phyloP scores from a whole-genome alignment of 192 early-diverging fungal genomes.

The Coemansia sp. region DNA sequence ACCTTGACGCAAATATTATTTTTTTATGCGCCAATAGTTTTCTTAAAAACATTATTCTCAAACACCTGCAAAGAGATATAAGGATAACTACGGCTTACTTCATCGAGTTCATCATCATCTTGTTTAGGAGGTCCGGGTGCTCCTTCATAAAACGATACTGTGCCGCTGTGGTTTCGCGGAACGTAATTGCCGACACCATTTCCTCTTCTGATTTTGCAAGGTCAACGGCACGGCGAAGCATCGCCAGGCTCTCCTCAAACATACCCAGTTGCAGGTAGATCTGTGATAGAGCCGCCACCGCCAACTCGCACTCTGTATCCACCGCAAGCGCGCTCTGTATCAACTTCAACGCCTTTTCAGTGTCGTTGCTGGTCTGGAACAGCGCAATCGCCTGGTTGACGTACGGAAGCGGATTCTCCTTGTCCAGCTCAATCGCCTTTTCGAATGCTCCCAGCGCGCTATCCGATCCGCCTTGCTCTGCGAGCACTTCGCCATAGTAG shows the following conservation, averaged over 20 bases:
- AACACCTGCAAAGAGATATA: background rate
- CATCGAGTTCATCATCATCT: conserved; percentile 52
- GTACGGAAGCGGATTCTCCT: conserved; percentile 87
- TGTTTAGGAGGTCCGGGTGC: conserved; percentile 57
- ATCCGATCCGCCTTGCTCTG: conserved; percentile 79
- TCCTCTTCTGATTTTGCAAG: conserved; percentile 88
- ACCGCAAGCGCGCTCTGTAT: conserved; percentile 81
- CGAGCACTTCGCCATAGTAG: conserved; percentile 93
- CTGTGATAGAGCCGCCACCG: conserved; percentile 75
- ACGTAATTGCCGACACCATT: conserved; percentile 76
- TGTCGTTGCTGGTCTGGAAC: conserved; percentile 77
- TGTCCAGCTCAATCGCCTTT: conserved; percentile 81
- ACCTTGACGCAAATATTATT: too few relatives aligned
- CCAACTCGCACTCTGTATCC: conserved; percentile 95
- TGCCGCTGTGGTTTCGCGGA: conserved; percentile 64
- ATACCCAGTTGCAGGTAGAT: conserved; percentile 83
- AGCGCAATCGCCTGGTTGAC: conserved; percentile 90
- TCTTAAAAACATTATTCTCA: too few relatives aligned
- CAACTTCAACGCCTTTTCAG: conserved; percentile 69
- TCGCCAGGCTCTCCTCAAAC: conserved; percentile 78
- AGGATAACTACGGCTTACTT: conserved; percentile 5
- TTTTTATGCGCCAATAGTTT: too few relatives aligned
- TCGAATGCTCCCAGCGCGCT: conserved; percentile 84
- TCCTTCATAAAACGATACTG: conserved; percentile 60
- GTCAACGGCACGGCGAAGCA: conserved; percentile 78